phyloP scores from a whole-genome alignment of 208 protist genomes.

The Crithidia fasciculata region DNA sequence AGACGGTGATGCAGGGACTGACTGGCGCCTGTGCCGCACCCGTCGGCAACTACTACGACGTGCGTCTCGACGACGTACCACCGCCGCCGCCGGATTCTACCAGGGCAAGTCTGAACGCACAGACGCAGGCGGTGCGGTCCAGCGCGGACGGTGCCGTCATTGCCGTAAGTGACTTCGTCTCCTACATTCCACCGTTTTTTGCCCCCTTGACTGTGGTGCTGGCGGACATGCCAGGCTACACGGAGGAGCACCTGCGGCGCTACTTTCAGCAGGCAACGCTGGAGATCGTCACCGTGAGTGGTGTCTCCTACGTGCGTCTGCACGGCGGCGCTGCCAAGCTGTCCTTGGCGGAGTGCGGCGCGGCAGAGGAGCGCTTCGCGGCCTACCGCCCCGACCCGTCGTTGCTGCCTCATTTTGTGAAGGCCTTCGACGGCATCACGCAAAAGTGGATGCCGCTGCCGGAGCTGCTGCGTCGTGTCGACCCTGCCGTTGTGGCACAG shows the following conservation, averaged over 20 bases:
- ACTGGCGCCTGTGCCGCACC: no score
- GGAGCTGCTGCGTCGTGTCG: slow-evolving; percentile 63
- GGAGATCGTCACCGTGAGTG: slow-evolving; percentile 73
- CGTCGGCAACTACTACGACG: slow-evolving; percentile 66
- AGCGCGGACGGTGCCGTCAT: slow-evolving; percentile 72
- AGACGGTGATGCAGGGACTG: no score
- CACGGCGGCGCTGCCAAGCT: slow-evolving; percentile 79
- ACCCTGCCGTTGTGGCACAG: slow-evolving; percentile 44
- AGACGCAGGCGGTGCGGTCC: not conserved
- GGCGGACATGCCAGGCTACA: slow-evolving; percentile 85
- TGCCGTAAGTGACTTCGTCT: slow-evolving; percentile 71
- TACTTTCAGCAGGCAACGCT: slow-evolving; percentile 70
- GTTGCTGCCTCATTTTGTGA: slow-evolving; percentile 19
- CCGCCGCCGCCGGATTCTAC: slow-evolving; percentile 65
- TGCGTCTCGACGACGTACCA: slow-evolving; percentile 56
- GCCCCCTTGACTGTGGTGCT: slow-evolving; percentile 74
- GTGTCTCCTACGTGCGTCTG: slow-evolving; percentile 69
- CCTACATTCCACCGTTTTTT: slow-evolving; percentile 89
- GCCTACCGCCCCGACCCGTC: slow-evolving; percentile 47
- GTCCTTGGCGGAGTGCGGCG: slow-evolving; percentile 59
- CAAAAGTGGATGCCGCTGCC: slow-evolving; percentile 85
- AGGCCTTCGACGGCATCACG: slow-evolving; percentile 61
- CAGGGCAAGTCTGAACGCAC: no score
- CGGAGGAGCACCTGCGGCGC: slow-evolving; percentile 75
- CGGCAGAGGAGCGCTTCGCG: slow-evolving; percentile 56